Conservation (phyloP, 192 early-diverging fungal species). For the Podila verticillata region DNA sequence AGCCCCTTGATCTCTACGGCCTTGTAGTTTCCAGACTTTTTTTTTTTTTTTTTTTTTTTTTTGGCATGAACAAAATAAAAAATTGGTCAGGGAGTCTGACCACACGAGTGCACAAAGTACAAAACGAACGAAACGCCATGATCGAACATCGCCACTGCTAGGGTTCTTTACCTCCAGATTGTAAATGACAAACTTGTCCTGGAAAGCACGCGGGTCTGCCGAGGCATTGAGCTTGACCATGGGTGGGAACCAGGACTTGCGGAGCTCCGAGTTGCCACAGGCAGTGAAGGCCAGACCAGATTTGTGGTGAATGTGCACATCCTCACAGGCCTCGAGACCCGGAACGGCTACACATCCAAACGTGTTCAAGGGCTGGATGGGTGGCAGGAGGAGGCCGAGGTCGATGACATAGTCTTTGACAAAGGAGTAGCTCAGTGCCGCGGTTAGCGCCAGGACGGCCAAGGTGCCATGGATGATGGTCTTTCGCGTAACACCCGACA, state of each 20-base stretch:
- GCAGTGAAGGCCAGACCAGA: constrained; percentile 65
- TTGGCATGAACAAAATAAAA: no score
- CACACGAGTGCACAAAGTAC: neutral
- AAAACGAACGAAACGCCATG: neutral
- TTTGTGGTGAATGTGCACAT: constrained; percentile 61
- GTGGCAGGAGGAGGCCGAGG: constrained; percentile 17
- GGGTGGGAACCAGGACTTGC: constrained; percentile 60
- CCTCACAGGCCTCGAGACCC: constrained; percentile 65
- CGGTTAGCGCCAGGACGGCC: constrained; percentile 7
- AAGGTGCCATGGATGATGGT: constrained; percentile 1
- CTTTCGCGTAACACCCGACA: neutral
- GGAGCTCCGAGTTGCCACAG: constrained; percentile 59
- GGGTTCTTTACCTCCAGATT: constrained; percentile 56
- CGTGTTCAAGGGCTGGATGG: constrained; percentile 26
- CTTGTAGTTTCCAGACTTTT: constrained; percentile 53
- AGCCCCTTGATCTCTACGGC: constrained; percentile 53
- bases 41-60: neutral
- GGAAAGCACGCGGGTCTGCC: constrained; percentile 14
- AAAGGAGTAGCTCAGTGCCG: constrained; percentile 28
- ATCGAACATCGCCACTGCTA: neutral
- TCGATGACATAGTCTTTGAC: constrained; percentile 13
- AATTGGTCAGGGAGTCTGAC: no score
- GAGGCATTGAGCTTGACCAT: constrained; percentile 26
- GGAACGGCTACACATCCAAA: constrained; percentile 17
- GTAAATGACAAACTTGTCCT: constrained; percentile 60